Percentiles rank a stretch among this genome's conserved stretches.
Conservation (phyloP, 192 early-diverging fungal genomes). For the Entomortierella parvispora region DNA sequence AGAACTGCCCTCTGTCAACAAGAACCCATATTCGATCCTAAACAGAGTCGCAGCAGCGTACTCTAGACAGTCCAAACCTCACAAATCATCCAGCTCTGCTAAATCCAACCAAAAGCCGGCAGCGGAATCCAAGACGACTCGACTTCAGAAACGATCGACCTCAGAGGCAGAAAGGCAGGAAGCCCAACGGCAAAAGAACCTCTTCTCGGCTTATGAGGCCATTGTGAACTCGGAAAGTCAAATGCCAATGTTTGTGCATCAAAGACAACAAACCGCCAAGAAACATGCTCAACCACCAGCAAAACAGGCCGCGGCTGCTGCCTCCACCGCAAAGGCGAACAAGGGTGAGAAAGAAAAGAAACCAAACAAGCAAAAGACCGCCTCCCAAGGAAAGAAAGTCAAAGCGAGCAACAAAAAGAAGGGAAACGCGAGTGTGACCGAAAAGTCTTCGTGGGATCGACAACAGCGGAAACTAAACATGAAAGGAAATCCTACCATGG, state of each 20-base stretch:
- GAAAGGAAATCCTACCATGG: background rate
- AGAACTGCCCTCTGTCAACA: too few relatives aligned
- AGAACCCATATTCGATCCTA: too few relatives aligned
- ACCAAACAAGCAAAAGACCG: background rate
- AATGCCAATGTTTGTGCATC: slow-evolving; percentile 12
- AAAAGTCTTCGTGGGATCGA: too few relatives aligned
- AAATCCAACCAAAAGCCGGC: too few relatives aligned
- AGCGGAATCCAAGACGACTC: too few relatives aligned
- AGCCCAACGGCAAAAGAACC: background rate
- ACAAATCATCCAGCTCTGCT: too few relatives aligned
- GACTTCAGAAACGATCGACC: background rate
- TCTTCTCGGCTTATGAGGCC: slow-evolving; percentile 13
- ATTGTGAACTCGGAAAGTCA: slow-evolving; percentile 23
- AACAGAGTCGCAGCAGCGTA: too few relatives aligned
- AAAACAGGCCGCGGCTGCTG: background rate
- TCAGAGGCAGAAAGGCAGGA: background rate
- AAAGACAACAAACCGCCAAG: background rate
- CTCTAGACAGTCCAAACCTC: too few relatives aligned
- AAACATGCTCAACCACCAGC: background rate
- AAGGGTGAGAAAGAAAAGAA: background rate
- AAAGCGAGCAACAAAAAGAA: background rate
- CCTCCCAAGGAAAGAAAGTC: background rate
- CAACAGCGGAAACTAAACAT: too few relatives aligned
- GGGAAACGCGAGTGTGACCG: background rate
- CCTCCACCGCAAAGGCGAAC: background rate